phyloP scores from a whole-genome alignment of 2,329 filamentous ascomycete genomes.

The Paramyrothecium sp. region DNA sequence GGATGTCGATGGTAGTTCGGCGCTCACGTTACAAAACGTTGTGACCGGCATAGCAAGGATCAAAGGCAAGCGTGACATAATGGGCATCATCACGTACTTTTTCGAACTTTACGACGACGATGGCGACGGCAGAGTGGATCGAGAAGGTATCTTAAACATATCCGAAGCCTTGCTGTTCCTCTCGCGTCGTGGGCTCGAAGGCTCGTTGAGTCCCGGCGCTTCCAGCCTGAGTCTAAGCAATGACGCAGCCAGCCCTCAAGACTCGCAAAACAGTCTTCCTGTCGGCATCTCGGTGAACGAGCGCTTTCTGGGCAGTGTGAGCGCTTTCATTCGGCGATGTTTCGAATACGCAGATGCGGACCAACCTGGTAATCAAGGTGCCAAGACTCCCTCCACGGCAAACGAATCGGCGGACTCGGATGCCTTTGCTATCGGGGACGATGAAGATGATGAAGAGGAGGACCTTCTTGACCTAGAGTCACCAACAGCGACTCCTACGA shows the following conservation, averaged over 20 bases:
- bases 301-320: constrained; percentile 87
- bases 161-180: constrained; percentile 93
- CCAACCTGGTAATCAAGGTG: constrained; percentile 60
- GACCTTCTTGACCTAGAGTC: constrained; percentile 62
- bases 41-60: constrained; percentile 87
- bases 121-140: constrained; percentile 84
- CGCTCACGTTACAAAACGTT: constrained; percentile 84
- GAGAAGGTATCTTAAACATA: constrained; percentile 91
- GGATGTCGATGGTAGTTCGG: constrained; percentile 76
- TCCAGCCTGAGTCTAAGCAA: constrained; percentile 54
- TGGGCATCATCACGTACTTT: constrained; percentile 97
- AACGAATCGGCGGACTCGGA: constrained; percentile 28
- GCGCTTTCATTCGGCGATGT: constrained; percentile 91
- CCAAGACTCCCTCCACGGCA: constrained; percentile 15
- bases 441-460: constrained; percentile 56
- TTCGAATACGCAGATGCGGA: constrained; percentile 98
- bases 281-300: constrained; percentile 71
- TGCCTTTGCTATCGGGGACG: constrained; percentile 75
- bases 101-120: constrained; percentile 97
- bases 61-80: constrained; percentile 92
- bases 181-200: constrained; percentile 82
- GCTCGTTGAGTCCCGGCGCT: constrained; percentile 64
- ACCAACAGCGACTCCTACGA: constrained; percentile 38
- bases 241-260: constrained; percentile 22
- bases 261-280: constrained; percentile 37